phyloP scores from a whole-genome alignment of 768 basidiomycete genomes.

The Podaxis carcinomalis region DNA sequence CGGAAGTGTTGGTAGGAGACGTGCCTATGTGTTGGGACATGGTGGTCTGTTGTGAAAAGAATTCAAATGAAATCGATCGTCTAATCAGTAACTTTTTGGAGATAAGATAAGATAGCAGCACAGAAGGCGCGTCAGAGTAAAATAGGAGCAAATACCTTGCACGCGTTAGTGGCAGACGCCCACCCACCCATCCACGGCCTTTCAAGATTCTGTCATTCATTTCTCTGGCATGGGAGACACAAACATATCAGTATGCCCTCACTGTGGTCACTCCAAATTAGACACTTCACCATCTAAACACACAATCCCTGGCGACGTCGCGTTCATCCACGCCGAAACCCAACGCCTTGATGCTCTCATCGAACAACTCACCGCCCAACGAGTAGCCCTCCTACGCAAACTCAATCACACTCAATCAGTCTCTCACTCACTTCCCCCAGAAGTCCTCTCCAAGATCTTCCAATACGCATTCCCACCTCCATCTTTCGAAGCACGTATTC shows the following conservation, averaged over 20 bases:
- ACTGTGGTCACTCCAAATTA: too few species aligned
- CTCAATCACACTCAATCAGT: not conserved
- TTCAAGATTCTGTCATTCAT: too few species aligned
- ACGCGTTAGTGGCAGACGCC: too few species aligned
- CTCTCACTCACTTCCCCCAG: not conserved
- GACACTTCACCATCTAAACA: too few species aligned
- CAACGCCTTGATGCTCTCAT: not conserved
- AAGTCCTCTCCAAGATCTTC: not conserved
- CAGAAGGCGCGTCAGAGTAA: too few species aligned
- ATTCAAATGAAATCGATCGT: conserved; percentile 1
- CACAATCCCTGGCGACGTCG: not conserved
- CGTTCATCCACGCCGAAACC: not conserved
- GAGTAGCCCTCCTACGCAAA: not conserved
- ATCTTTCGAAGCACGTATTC: not conserved
- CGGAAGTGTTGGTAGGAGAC: not conserved
- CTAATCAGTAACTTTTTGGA: too few species aligned
- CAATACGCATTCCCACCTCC: not conserved
- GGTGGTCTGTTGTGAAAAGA: not conserved
- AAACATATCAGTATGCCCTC: too few species aligned
- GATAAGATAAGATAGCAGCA: too few species aligned
- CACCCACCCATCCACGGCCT: too few species aligned
- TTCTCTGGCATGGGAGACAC: too few species aligned
- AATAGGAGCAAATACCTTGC: too few species aligned
- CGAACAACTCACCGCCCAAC: not conserved
- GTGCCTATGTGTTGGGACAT: conserved; percentile 11